Base-by-base conservation (phyloP, 2,329 filamentous ascomycete genomes). In the Niveomyces coronatus region DNA sequence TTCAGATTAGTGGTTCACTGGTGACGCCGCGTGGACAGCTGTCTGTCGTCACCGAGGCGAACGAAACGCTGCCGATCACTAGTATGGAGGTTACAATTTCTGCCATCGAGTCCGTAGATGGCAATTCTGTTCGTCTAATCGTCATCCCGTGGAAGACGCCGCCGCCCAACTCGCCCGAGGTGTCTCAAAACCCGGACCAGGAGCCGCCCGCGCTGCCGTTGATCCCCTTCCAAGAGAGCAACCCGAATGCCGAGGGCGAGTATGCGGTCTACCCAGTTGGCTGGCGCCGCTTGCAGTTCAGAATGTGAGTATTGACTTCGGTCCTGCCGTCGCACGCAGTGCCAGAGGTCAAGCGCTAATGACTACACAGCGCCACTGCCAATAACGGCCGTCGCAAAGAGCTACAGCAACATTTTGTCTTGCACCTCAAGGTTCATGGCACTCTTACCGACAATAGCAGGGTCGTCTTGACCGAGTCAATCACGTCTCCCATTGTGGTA, bases 71-170 rank as follows among this genome's bases (percentile, higher is more conserved):
- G 28, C 81, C 84, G 2, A 85, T 95, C 34, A 74, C 77, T 45
- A 82, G 71, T 45, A 84, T 89, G 58, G 88, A 96, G 57, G 76
- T 95, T 37, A 79, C 82, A 38, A 85, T 96, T 32, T 93, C 86
- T 5, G 89, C 89, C 8, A 94, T 87, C 34, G 89, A 96, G 57
- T 95, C 89, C 2, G 87, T 94, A 13, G 89, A 96, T 56, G 85
- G 86, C 23, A 89, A 94, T 50, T 67, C 84, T 0, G 86, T 95
- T 30, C 89, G 93, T 50, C 79, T 96, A 45, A 95, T 96, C 45
- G 91, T 91, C 7, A 94, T 96, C 43, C 89, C 89, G 1, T 96
- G 89, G 89, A 96, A 96, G 67, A 95, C 88, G 2, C 88, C 87
- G 2, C 85, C 83, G 19, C 85, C 84, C 35, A 85, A 81, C 60